These are phyloP conservation scores for Ogataea methylovora DNA, from an alignment of 805 yeast species.

Conservation along the genomic window DNA sequence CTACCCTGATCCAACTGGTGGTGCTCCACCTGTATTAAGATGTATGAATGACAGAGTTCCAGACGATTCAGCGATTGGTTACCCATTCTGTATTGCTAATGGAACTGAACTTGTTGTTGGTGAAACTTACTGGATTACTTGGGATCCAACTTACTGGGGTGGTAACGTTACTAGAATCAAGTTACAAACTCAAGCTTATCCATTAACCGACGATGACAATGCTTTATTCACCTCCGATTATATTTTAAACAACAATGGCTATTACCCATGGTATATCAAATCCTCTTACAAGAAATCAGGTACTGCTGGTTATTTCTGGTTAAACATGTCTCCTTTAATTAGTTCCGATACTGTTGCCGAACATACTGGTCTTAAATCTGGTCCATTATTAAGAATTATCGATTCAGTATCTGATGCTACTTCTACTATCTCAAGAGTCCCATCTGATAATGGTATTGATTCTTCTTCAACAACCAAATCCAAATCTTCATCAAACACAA, in stretches of 20 bases:
- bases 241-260: conserved; percentile 31
- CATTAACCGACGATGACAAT: conserved; percentile 25
- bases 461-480: conserved; percentile 9
- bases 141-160: conserved; percentile 40
- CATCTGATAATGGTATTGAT: conserved; percentile 31
- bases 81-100: conserved; percentile 36
- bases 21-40: conserved; percentile 36
- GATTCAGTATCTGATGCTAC: conserved; percentile 22
- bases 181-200: conserved; percentile 26
- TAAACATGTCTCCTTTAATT: conserved; percentile 31
- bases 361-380: conserved; percentile 29
- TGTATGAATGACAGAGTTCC: conserved; percentile 38
- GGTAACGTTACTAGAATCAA: conserved; percentile 26
- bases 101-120: conserved; percentile 39
- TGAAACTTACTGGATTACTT: conserved; percentile 40
- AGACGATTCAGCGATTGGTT: conserved; percentile 16
- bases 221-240: conserved; percentile 26
- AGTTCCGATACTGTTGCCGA: conserved; percentile 26
- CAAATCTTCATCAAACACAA: conserved; percentile 13
- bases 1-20: conserved; percentile 29
- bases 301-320: conserved; percentile 28
- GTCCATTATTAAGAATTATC: conserved; percentile 33
- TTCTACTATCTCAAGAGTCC: conserved; percentile 26
- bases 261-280: conserved; percentile 27
- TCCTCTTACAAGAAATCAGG: conserved; percentile 17